A percentile compares a stretch with the other conserved stretches of the same genome.
These are phyloP conservation scores for Cetradonia linearis DNA, from an alignment of 495 filamentous ascomycete genomes.

Conservation along the genomic window DNA sequence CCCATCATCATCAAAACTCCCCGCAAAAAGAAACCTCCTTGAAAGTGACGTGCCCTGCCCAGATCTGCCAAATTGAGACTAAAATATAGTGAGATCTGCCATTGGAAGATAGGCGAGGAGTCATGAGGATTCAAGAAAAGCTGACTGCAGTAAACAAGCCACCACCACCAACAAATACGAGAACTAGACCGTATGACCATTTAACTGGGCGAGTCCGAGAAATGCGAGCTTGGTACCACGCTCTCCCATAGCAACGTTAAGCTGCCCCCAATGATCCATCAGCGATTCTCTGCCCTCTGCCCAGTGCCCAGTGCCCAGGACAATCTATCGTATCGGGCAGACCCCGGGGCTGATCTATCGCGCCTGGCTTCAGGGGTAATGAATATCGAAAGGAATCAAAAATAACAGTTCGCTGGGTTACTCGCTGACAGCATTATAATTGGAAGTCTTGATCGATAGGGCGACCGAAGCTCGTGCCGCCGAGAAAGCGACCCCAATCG, in stretches of 20 bases:
- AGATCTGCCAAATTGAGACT: not conserved
- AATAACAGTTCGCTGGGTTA: not conserved
- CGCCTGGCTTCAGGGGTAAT: not conserved
- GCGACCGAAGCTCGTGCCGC: not conserved
- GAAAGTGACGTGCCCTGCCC: not conserved
- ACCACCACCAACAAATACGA: constrained; percentile 9
- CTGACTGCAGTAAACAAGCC: not conserved
- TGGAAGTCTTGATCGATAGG: not conserved
- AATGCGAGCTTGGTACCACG: not conserved
- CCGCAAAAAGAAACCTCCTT: not conserved
- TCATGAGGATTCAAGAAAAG: too few relatives aligned
- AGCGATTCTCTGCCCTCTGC: too few relatives aligned
- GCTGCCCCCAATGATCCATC: not conserved
- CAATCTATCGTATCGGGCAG: not conserved
- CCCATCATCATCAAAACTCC: not conserved
- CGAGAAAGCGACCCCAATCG: constrained; percentile 5
- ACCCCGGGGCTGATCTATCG: not conserved
- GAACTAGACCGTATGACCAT: not conserved
- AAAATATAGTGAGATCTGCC: not conserved
- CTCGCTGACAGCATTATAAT: not conserved
- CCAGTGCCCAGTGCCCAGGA: not conserved
- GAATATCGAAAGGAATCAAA: not conserved
- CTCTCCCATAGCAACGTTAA: not conserved
- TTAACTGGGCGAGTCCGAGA: not conserved
- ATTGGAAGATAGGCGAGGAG: not conserved